These are phyloP conservation scores for Pseudogymnoascus destructans DNA, from an alignment of 2,329 filamentous ascomycete genomes.

Conservation along the genomic window DNA sequence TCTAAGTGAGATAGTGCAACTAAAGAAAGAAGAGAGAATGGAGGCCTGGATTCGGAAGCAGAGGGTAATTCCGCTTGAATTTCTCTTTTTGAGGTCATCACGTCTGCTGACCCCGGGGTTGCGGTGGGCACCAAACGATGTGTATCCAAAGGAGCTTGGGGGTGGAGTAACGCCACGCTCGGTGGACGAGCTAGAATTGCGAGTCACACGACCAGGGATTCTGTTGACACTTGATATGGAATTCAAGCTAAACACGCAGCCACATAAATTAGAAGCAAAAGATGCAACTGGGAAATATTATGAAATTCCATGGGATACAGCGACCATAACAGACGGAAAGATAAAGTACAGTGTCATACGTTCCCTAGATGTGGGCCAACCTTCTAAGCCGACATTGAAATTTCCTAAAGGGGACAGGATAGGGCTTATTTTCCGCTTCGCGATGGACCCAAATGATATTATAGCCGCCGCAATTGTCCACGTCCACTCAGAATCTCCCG, in stretches of 20 bases:
- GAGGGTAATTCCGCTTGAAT: neutral
- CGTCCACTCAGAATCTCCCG: neutral
- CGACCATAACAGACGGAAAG: neutral
- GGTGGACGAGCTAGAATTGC: neutral
- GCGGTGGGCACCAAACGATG: neutral
- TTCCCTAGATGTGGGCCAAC: neutral
- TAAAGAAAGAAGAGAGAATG: neutral
- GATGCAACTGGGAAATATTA: too few relatives aligned
- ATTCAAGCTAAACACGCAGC: neutral
- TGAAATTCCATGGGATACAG: too few relatives aligned
- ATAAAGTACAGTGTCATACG: neutral
- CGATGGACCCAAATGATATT: neutral
- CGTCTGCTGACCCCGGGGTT: neutral
- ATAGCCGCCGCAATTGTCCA: neutral
- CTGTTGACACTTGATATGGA: slow-evolving; percentile 3
- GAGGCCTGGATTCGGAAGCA: slow-evolving; percentile 3
- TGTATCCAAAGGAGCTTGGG: neutral
- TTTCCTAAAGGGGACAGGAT: neutral
- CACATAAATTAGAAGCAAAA: neutral
- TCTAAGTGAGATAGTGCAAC: neutral
- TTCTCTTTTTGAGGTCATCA: neutral
- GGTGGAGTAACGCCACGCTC: neutral
- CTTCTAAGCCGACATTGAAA: neutral
- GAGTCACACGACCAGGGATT: neutral
- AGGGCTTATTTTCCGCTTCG: neutral